These are phyloP conservation scores for Polytrichum commune DNA, from an alignment of 225 moss, liverwort and hornwort genomes.

Conservation along the genomic window DNA sequence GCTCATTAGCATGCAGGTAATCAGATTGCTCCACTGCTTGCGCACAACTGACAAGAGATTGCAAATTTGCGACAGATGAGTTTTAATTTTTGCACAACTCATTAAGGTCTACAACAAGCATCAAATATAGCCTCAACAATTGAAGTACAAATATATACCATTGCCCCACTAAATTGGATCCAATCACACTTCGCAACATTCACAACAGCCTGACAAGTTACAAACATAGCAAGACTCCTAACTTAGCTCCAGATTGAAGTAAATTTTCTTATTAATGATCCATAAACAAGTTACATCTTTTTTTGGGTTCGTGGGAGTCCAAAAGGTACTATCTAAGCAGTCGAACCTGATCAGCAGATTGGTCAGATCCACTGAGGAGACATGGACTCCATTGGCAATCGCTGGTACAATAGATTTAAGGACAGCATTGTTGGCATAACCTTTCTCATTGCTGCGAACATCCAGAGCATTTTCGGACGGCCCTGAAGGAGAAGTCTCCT, in stretches of 20 bases:
- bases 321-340: not conserved
- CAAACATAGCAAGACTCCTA: no score
- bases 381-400: constrained; percentile 2
- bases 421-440: not conserved
- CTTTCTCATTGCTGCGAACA: not conserved
- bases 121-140: not conserved
- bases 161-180: not conserved
- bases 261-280: no score
- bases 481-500: not conserved
- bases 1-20: constrained; percentile 14
- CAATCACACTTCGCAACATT: not conserved
- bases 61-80: no score
- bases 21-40: constrained; percentile 19
- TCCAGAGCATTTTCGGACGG: not conserved
- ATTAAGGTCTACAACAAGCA: no score
- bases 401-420: not conserved
- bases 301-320: no score
- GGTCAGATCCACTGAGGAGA: constrained; percentile 13
- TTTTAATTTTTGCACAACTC: no score
- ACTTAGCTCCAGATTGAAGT: no score
- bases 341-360: constrained; percentile 17
- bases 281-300: no score
- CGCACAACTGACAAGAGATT: constrained; percentile 9
- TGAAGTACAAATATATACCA: not conserved
- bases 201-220: no score